Evolutionary conservation across 2,329 filamentous ascomycete genomes (phyloP), one percentile per base, ranked within the genome.

Genomic region (Graphium sp.): DNA sequence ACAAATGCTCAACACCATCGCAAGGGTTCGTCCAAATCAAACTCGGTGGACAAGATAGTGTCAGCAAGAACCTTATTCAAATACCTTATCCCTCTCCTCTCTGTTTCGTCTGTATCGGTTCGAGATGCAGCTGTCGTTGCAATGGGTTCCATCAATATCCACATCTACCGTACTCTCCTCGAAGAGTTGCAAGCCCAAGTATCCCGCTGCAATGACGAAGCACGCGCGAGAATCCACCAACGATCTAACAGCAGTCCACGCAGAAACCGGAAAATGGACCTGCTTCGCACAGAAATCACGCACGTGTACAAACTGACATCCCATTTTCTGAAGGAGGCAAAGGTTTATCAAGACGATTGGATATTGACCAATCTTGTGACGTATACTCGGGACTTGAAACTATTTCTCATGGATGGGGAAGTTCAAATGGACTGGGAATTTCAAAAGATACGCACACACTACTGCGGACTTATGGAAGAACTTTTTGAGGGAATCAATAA

Each of bases 391-490:
- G 87, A 95, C 36, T 59, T 98, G 20, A 85, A 93, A 34, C 67
- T 94, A 1, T 98, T 95, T 46, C 59, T 98, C 8, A 94, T 89
- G 60, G 89, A 98, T 42, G 75, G 79, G 10, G 85, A 94, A 38
- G 80, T 98, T 1, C 87, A 95, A 45, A 82, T 80, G 50, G 84
- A 98, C 42, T 87, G 84, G 71, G 81, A 85, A 35, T 94, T 92
- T 39, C 84, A 94, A 42, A 87, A 81, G 40, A 59, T 98, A 18
- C 71, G 89, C 24, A 81, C 82, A 3, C 83, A 95, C 46, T 98
- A 92, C 48, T 98, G 91, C 47, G 85, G 87, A 0, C 56, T 98
- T 22, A 76, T 94, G 52, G 87, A 98, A 46, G 81, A 85, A 34
- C 58, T 98, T 0, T 98, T 93, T 38, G 82, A 92, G 40, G 83